A percentile compares a stretch with the other conserved stretches of the same genome.
Evolutionary conservation across 306 rosid species (phyloP).

Genomic region (Ceratonia siliqua): DNA sequence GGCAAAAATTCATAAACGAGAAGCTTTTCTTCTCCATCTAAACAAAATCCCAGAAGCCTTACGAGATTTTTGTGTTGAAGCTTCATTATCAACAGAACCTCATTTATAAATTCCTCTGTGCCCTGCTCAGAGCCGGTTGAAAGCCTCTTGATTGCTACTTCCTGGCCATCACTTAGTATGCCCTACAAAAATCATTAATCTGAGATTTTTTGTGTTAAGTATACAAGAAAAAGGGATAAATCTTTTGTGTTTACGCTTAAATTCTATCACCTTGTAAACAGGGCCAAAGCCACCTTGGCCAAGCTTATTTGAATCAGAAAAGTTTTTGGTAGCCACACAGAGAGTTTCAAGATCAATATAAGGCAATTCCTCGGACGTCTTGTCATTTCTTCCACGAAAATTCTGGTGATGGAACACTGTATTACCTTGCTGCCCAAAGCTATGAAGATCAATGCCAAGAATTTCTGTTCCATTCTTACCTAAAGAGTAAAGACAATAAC

Average conservation of each 20-base stretch:
- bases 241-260: not conserved
- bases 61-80: conserved; percentile 82
- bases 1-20: conserved; percentile 72
- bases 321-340: conserved; percentile 54
- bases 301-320: conserved; percentile 58
- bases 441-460: not conserved
- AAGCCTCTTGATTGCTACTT: conserved; percentile 74
- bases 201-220: not conserved
- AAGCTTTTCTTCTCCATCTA: conserved; percentile 60
- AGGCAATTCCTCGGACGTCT: conserved; percentile 38
- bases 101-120: conserved; percentile 60
- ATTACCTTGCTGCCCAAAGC: not conserved
- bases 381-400: conserved; percentile 3
- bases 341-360: conserved; percentile 50
- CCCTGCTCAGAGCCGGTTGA: conserved; percentile 65
- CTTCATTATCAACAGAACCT: conserved; percentile 55
- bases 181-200: conserved; percentile 34
- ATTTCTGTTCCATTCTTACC: conserved; percentile 28
- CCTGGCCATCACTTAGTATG: conserved; percentile 49
- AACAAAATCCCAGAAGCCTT: conserved; percentile 67
- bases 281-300: conserved; percentile 87
- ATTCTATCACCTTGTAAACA: conserved; percentile 60
- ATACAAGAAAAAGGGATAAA: not conserved
- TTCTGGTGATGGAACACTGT: not conserved
- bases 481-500: conserved; percentile 37